Evolutionary conservation across 1,139 yeast species (phyloP).

Genomic region (Arxiozyma telluris): DNA sequence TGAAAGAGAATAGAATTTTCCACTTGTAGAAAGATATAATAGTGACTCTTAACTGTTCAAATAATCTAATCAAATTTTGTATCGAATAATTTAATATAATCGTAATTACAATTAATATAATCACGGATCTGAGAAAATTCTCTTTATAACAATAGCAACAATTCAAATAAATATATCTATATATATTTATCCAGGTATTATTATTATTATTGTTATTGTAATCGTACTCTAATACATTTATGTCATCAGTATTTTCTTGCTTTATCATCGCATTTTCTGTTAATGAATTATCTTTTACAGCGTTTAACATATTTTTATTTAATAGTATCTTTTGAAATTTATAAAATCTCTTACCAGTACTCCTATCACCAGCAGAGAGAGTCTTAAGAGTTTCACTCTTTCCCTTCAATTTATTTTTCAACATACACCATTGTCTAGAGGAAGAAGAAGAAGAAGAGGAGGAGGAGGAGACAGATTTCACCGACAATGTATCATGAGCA

Average conservation of each 20-base stretch:
- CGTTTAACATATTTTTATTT: not conserved
- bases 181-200: not conserved
- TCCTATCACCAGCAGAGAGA: not conserved
- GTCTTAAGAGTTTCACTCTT: too few species aligned
- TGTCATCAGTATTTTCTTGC: not conserved
- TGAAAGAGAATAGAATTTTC: not conserved
- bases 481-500: too few species aligned
- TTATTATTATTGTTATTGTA: too few species aligned
- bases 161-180: not conserved
- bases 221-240: too few species aligned
- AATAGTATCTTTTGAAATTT: not conserved
- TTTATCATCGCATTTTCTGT: not conserved
- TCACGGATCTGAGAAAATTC: not conserved
- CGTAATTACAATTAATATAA: not conserved
- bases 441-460: not conserved
- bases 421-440: not conserved
- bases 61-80: not conserved
- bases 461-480: too few species aligned
- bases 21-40: constrained; percentile 1
- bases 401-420: not conserved
- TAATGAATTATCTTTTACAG: not conserved
- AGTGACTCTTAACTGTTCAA: not conserved
- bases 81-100: not conserved
- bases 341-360: not conserved
- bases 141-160: not conserved